Evolutionary conservation across 345 rosid species (phyloP), one percentile per base, ranked within the genome.

Genomic region (Eucalyptus curtisii): DNA sequence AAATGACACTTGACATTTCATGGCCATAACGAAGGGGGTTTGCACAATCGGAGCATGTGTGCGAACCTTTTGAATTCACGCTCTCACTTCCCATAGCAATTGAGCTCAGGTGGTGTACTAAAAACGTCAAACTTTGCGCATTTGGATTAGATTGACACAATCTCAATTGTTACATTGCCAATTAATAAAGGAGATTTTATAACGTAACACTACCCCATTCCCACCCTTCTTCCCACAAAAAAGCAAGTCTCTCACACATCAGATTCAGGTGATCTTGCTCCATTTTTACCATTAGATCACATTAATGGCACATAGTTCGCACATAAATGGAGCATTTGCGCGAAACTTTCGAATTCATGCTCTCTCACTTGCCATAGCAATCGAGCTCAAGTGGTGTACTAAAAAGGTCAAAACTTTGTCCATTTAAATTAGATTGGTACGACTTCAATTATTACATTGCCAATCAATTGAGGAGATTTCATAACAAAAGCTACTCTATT

Each of bases 221-320:
- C 57, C 25, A 52, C 57, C 57, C 57, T 19, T 19, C 57, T 52
- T 7, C 25, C 57, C 25, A 52, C 57, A 4, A 0, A 52, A 52
- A 52, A 7, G 25, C 55, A 52, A 52, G 24, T 7, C 55, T 52
- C 0, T 2, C 55, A 52, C 55, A 9, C 47, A 45, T 45, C 11
- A 8, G 44, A 1, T 52, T 52, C 2, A 19, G 9, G 24, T 52
- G 55, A 52, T 52, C 24, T 52, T 19, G 2, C 55, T 52, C 9
- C 7, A 0, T 52, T 7, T 19, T 1, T 10, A 52, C 57, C 10
- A 2, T 52, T 3, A 52, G 25, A 52, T 52, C 4, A 0, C 24
- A 7, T 19, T 19, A 52, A 52, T 52, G 4, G 8, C 7, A 6
- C 14, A 20, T 25, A 4, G n/a, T 25, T 57, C 7, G 7, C 2